Evolutionary conservation across 257 asterid species (phyloP).

Genomic region (Capsicum rhomboideum): DNA sequence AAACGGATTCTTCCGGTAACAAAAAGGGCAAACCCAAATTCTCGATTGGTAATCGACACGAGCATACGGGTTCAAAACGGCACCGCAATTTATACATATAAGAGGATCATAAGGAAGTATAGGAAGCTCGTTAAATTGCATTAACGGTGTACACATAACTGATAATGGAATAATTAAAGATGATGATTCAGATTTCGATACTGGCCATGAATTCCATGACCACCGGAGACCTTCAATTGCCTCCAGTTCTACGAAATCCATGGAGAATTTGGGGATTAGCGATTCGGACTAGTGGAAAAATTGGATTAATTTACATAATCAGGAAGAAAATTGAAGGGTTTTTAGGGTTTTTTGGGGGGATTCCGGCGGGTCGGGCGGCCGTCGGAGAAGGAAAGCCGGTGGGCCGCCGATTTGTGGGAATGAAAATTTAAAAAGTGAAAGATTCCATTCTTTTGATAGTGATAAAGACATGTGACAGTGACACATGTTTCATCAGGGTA

Average conservation of each 20-base stretch:
- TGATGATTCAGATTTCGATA: conserved; percentile 52
- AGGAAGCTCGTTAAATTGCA: conserved; percentile 73
- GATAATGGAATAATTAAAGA: conserved; percentile 75
- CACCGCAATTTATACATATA: conserved; percentile 58
- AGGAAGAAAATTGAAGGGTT: not conserved
- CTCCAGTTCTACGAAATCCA: conserved; percentile 95
- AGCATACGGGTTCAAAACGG: conserved; percentile 80
- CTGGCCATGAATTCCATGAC: conserved; percentile 99
- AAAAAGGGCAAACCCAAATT: conserved; percentile 81
- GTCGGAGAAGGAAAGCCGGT: not conserved
- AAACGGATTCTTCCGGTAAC: conserved; percentile 58
- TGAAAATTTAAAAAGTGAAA: not conserved
- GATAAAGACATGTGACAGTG: not conserved
- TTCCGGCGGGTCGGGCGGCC: not conserved
- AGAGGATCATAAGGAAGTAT: conserved; percentile 70
- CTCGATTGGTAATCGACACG: conserved; percentile 68
- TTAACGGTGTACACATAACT: conserved; percentile 72
- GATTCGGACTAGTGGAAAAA: conserved; percentile 1
- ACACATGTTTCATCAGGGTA: not conserved
- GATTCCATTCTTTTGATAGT: not conserved
- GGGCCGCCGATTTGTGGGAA: not conserved
- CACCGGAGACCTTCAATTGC: conserved; percentile 94
- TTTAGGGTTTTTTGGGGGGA: not conserved
- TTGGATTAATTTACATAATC: not conserved
- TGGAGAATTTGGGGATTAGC: conserved; percentile 8